These are phyloP conservation scores for Artemisia annua DNA, from an alignment of 129 eudicot species.

Conservation along the genomic window DNA sequence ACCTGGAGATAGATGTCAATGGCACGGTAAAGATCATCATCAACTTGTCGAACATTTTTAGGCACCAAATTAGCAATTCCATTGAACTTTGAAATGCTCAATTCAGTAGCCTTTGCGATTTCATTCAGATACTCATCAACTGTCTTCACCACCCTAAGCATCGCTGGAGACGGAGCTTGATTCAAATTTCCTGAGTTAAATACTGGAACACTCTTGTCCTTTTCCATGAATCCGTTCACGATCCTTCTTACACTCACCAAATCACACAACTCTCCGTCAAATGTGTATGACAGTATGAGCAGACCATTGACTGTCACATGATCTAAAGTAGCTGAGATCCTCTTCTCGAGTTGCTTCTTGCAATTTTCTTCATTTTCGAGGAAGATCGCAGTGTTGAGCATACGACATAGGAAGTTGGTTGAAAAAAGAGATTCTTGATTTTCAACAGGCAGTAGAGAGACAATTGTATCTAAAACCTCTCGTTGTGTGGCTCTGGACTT, in stretches of 20 bases:
- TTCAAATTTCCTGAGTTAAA: conserved; percentile 60
- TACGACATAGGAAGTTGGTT: conserved; percentile 62
- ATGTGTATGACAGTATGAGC: conserved; percentile 53
- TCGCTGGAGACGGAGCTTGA: conserved; percentile 58
- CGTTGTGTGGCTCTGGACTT: conserved; percentile 42
- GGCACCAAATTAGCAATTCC: conserved; percentile 84
- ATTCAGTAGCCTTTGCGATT: conserved; percentile 56
- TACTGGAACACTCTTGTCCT: conserved; percentile 67
- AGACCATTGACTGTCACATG: conserved; percentile 75
- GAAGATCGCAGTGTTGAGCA: conserved; percentile 64
- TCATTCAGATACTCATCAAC: conserved; percentile 76
- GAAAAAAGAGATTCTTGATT: conserved; percentile 54
- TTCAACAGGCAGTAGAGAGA: conserved; percentile 58
- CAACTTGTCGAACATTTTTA: conserved; percentile 59
- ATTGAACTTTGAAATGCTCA: conserved; percentile 73
- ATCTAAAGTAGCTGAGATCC: conserved; percentile 55
- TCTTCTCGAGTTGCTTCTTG: conserved; percentile 64
- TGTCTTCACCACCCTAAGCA: conserved; percentile 67
- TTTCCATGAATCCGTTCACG: conserved; percentile 60
- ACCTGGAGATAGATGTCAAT: conserved; percentile 80
- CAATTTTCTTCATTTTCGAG: conserved; percentile 45
- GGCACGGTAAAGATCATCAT: conserved; percentile 91
- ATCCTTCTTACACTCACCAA: conserved; percentile 80
- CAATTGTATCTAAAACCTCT: conserved; percentile 56
- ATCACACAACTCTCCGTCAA: conserved; percentile 71